Conservation (phyloP, 768 basidiomycete species). For the Lactifluus echinatus region DNA sequence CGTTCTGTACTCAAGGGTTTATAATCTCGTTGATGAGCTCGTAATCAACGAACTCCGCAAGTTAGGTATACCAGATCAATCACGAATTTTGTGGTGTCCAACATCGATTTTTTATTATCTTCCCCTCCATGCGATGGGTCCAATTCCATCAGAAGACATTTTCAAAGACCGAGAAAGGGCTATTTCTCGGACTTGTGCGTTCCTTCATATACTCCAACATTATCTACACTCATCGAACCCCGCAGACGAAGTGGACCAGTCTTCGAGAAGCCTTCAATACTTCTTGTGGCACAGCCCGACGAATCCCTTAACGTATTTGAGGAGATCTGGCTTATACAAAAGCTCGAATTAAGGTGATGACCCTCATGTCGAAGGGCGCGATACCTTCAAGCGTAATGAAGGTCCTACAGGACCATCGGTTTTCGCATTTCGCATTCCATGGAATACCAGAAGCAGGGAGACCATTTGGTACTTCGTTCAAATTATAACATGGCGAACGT, state of each 20-base stretch:
- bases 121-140: conserved; percentile 3
- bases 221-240: conserved; percentile 1
- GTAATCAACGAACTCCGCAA: not conserved
- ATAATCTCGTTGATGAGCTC: not conserved
- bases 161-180: too few relatives aligned
- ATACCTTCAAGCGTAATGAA: not conserved
- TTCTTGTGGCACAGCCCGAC: not conserved
- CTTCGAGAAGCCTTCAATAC: not conserved
- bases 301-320: not conserved
- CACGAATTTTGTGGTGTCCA: too few relatives aligned
- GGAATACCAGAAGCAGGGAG: not conserved
- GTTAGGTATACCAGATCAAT: too few relatives aligned
- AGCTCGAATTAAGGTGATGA: not conserved
- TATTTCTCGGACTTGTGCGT: conserved; percentile 7
- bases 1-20: not conserved
- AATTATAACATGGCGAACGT: not conserved
- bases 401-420: not conserved
- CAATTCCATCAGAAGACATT: not conserved
- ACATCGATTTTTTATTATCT: not conserved
- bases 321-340: not conserved
- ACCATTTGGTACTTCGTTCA: not conserved
- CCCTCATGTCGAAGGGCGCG: not conserved
- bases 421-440: conserved; percentile 7
- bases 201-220: not conserved
- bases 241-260: not conserved